Percentiles rank a stretch among this genome's conserved stretches.
Evolutionary conservation across 2,329 filamentous ascomycete genomes (phyloP).

Genomic region (Sporothrix pallida): DNA sequence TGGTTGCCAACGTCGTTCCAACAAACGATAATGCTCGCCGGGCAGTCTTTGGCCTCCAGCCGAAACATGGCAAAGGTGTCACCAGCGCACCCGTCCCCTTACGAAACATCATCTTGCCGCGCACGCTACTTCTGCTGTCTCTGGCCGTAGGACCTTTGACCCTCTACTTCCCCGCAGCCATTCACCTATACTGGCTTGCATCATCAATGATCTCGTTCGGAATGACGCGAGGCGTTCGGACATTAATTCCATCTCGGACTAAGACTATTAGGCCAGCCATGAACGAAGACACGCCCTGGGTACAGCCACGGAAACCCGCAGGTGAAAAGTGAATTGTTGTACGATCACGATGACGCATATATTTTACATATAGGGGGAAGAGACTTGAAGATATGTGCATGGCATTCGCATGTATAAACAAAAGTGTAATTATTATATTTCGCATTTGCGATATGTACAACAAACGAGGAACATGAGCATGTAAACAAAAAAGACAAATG

Average conservation of each 20-base stretch:
- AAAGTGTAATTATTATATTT: background rate
- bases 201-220: conserved; percentile 43
- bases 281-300: conserved; percentile 37
- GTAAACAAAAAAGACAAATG: background rate
- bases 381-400: background rate
- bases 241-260: too few species aligned
- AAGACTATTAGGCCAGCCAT: conserved; percentile 36
- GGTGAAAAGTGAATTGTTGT: background rate
- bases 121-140: conserved; percentile 43
- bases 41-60: conserved; percentile 40
- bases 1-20: conserved; percentile 47
- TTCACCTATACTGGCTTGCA: conserved; percentile 54
- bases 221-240: conserved; percentile 30
- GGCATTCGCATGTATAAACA: background rate
- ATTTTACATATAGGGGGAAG: background rate
- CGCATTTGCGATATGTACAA: conserved; percentile 28
- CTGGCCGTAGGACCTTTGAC: conserved; percentile 48
- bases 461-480: background rate
- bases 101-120: conserved; percentile 39
- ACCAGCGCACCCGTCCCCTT: background rate
- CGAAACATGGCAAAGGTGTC: background rate
- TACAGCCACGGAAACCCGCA: conserved; percentile 23
- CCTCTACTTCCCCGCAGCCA: conserved; percentile 49
- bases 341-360: background rate
- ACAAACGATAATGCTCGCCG: conserved; percentile 39